Evolutionary conservation across 441 rosid genomes (phyloP).

Genomic region (Cnidoscolus chayamansa): DNA sequence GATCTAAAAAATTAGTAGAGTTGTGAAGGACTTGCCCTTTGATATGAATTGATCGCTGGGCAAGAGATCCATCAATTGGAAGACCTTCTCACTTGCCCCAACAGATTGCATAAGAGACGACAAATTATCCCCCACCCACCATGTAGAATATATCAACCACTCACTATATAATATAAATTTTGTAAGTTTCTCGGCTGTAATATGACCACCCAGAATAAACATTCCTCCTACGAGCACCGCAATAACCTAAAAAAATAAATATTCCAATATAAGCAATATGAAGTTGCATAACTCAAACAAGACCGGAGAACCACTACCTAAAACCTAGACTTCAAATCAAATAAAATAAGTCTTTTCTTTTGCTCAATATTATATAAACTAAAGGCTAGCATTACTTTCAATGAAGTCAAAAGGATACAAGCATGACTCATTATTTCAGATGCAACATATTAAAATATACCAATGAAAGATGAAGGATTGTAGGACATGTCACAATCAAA

Average conservation of each 20-base stretch:
- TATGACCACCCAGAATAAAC: conserved; percentile 75
- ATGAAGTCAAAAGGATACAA: not conserved
- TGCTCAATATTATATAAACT: not conserved
- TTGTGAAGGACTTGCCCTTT: conserved; percentile 54
- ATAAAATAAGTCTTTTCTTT: not conserved
- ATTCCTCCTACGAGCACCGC: conserved; percentile 88
- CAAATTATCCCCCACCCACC: conserved; percentile 96
- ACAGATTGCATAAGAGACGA: conserved; percentile 90
- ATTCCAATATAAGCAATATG: conserved; percentile 18
- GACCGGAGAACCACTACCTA: conserved; percentile 5
- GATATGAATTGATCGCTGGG: conserved; percentile 72
- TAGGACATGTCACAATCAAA: not conserved
- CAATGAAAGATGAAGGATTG: not conserved
- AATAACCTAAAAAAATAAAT: conserved; percentile 52
- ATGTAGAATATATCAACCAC: conserved; percentile 92
- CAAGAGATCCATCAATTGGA: conserved; percentile 90
- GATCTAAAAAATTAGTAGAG: not conserved
- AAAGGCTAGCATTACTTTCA: not conserved
- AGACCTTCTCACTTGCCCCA: conserved; percentile 98
- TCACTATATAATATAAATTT: conserved; percentile 92
- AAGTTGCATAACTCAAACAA: conserved; percentile 1
- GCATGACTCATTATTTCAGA: not conserved
- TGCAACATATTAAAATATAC: not conserved
- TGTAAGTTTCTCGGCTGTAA: conserved; percentile 90
- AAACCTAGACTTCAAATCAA: not conserved